Percentiles rank a stretch among this genome's conserved stretches.
These are phyloP conservation scores for Candida tallmaniae DNA, from an alignment of 805 yeast species.

Conservation along the genomic window DNA sequence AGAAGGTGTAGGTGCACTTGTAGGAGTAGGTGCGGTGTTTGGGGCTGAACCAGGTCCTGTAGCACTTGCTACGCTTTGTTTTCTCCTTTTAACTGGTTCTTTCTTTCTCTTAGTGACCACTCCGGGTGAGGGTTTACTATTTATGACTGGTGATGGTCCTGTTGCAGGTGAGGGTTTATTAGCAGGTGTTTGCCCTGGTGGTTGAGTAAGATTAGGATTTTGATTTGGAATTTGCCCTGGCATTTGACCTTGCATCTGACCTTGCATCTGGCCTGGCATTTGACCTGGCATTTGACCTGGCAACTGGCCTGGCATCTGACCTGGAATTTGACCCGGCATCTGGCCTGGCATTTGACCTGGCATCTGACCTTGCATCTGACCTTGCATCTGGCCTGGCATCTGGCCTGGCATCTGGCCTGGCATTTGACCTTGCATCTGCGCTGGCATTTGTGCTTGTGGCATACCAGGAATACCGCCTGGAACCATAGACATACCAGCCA, in stretches of 20 bases:
- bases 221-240: not conserved
- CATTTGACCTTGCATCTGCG: too few species aligned
- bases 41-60: slow-evolving; percentile 10
- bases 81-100: slow-evolving; percentile 26
- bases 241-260: too few species aligned
- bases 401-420: too few species aligned
- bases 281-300: not conserved
- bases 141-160: slow-evolving; percentile 28
- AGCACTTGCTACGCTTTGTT: slow-evolving; percentile 26
- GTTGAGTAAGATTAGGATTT: too few species aligned
- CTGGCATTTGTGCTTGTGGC: too few species aligned
- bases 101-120: slow-evolving; percentile 26
- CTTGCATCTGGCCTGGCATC: too few species aligned
- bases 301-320: too few species aligned
- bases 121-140: slow-evolving; percentile 33
- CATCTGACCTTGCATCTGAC: too few species aligned
- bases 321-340: too few species aligned
- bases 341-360: too few species aligned
- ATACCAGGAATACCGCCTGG: slow-evolving; percentile 7
- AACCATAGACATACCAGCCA: too few species aligned
- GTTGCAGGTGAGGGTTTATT: slow-evolving; percentile 23
- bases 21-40: slow-evolving; percentile 14
- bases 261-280: too few species aligned
- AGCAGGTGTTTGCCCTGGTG: slow-evolving; percentile 7
- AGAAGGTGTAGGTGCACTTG: slow-evolving; percentile 18